Percentiles rank a stretch among this genome's conserved stretches.
phyloP scores from a whole-genome alignment of 2,329 filamentous ascomycete genomes.

The Nectriaceae sp. region DNA sequence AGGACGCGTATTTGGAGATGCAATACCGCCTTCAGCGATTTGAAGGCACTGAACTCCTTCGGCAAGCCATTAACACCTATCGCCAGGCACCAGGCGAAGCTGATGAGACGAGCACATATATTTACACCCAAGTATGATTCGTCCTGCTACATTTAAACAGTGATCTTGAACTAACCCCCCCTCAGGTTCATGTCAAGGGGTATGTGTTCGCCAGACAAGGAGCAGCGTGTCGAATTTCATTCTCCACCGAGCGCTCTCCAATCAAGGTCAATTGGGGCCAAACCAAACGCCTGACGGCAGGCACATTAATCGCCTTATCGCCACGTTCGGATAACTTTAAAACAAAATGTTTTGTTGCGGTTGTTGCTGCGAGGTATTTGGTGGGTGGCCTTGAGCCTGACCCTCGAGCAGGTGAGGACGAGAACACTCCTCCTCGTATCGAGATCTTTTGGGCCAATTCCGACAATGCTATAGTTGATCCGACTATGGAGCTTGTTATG shows the following conservation, averaged over 20 bases:
- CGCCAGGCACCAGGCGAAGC: constrained; percentile 58
- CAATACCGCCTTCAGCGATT: constrained; percentile 78
- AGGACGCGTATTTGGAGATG: constrained; percentile 62
- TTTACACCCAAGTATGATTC: constrained; percentile 68
- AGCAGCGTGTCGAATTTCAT: constrained; percentile 67
- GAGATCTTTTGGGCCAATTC: constrained; percentile 71
- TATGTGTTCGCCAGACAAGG: constrained; percentile 65
- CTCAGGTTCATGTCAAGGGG: constrained; percentile 66
- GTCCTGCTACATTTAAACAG: not conserved
- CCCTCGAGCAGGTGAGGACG: constrained; percentile 17
- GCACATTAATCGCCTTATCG: constrained; percentile 55
- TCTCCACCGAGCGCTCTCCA: constrained; percentile 66
- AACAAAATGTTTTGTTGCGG: constrained; percentile 67
- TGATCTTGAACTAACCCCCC: constrained; percentile 2
- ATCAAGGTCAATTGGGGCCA: constrained; percentile 67
- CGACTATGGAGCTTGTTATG: constrained; percentile 73
- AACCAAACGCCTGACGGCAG: constrained; percentile 53
- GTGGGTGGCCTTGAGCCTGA: constrained; percentile 60
- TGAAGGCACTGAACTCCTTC: constrained; percentile 69
- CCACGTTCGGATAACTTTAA: constrained; percentile 61
- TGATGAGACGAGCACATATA: constrained; percentile 51
- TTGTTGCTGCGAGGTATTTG: constrained; percentile 70
- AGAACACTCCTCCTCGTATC: constrained; percentile 60
- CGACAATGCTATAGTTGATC: constrained; percentile 66
- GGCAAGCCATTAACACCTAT: constrained; percentile 64